These are phyloP conservation scores for Ceratocystis smalleyi DNA, from an alignment of 2,329 filamentous ascomycete species.

Conservation along the genomic window DNA sequence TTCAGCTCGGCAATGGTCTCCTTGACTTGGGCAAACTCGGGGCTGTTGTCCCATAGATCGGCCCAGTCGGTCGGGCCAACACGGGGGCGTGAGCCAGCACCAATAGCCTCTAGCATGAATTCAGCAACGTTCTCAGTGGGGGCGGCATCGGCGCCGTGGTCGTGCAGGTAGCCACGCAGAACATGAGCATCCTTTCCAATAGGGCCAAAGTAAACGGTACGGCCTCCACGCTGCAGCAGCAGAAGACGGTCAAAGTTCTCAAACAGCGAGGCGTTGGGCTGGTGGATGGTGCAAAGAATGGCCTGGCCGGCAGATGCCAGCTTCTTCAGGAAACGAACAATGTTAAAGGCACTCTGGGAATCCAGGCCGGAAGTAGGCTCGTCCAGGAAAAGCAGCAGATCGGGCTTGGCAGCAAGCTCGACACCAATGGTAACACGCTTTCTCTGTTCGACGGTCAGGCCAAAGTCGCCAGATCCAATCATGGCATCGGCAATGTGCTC, in stretches of 20 bases:
- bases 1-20: constrained; percentile 53
- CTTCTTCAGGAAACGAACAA: constrained; percentile 52
- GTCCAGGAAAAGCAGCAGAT: constrained; percentile 62
- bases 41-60: constrained; percentile 60
- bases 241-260: constrained; percentile 77
- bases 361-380: constrained; percentile 65
- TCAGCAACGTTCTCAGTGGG: constrained; percentile 48
- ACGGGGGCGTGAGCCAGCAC: constrained; percentile 55
- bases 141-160: constrained; percentile 43
- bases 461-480: constrained; percentile 48
- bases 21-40: constrained; percentile 53
- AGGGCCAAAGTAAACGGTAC: constrained; percentile 74
- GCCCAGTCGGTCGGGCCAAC: constrained; percentile 65
- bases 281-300: constrained; percentile 81
- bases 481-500: constrained; percentile 43
- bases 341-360: constrained; percentile 53
- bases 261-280: constrained; percentile 73
- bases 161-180: constrained; percentile 48
- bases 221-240: constrained; percentile 60
- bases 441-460: constrained; percentile 49
- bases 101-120: constrained; percentile 76
- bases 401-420: constrained; percentile 69
- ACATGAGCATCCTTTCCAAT: constrained; percentile 59
- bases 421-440: constrained; percentile 83
- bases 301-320: constrained; percentile 67